Base-by-base conservation (phyloP, 371 early-diverging fungal genomes). In the Cokeromyces recurvatus region DNA sequence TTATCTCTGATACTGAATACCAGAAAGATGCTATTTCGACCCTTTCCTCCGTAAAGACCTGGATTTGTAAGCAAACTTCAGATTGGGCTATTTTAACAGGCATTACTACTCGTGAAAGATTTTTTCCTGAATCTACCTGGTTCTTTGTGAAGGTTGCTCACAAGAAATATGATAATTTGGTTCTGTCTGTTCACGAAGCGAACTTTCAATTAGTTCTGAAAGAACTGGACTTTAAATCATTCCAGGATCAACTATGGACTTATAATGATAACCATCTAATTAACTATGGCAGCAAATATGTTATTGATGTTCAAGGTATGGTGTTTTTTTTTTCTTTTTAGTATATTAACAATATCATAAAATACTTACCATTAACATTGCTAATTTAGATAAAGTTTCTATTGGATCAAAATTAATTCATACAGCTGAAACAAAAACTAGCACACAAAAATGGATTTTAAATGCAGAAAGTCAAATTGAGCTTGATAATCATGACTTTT, bases 231-330 rank as follows among this genome's bases (percentile, higher is more conserved):
- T 66, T 57, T 42, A 51, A 55, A 32, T 40, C 54, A 17, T 68
- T 59, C 52, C 52, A 55, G 21, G 32, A 40, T 21, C 80, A 77
- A 49, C 58, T 80, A n/a, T 80, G 80, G 80, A 66, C 71, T 35
- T 74, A 62, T 43, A 64, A 65, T 17, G 59, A 74, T 43, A 74
- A 74, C 40, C 66, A 64, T 48, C 50, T 80, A 47, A 66, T 74
- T 51, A 80, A 80, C 35, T 77, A 75, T 50, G 74, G 72, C 16
- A 73, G 53, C 43, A 64, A 68, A 12, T 53, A 56, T 51, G 75
- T 70, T 2, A 53, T 79, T 27, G 62, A 56, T 32, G 40, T 69
- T 22, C 36, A 63, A 43, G 73, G 73, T 68, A 63, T 49, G 34
- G 25, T n/a, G n/a, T n/a, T n/a, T n/a, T n/a, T n/a, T n/a, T n/a